Percentiles rank a stretch among this genome's conserved stretches.
phyloP scores from a whole-genome alignment of 176 grass and related monocot species.

The Bonia amplexicaulis region DNA sequence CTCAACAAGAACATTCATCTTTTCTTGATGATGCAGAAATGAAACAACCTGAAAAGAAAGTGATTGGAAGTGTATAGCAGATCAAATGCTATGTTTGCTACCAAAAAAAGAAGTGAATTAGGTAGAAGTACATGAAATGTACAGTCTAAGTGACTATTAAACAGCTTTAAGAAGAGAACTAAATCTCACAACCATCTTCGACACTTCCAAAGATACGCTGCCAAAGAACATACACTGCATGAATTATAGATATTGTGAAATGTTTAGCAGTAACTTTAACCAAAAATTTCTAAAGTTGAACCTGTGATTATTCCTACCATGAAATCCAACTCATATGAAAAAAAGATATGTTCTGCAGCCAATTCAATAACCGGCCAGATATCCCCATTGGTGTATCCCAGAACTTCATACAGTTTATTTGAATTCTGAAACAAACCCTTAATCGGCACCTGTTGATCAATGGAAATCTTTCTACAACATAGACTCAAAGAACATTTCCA shows the following conservation, averaged over 20 bases:
- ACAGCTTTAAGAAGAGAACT: constrained; percentile 8
- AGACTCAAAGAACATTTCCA: not conserved
- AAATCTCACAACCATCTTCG: not conserved
- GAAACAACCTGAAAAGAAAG: constrained; percentile 62
- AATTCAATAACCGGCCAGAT: not conserved
- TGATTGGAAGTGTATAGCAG: constrained; percentile 5
- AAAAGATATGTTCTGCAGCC: not conserved
- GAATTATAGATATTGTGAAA: not conserved
- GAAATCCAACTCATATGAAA: not conserved
- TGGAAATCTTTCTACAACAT: not conserved
- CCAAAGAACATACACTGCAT: not conserved
- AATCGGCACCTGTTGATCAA: not conserved
- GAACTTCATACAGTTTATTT: not conserved
- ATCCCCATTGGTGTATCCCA: not conserved
- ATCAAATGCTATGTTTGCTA: not conserved
- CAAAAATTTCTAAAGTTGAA: not conserved
- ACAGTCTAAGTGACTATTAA: not conserved
- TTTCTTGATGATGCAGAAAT: constrained; percentile 92
- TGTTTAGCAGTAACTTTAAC: not conserved
- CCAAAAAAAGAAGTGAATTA: constrained; percentile 16
- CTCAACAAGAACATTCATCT: constrained; percentile 99
- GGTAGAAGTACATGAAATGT: not conserved
- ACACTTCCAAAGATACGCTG: constrained; percentile 5
- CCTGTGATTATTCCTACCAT: not conserved
- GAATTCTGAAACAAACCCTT: constrained; percentile 10